Evolutionary conservation across 2,329 filamentous ascomycete species (phyloP).

Genomic region (Talaromyces sp.): DNA sequence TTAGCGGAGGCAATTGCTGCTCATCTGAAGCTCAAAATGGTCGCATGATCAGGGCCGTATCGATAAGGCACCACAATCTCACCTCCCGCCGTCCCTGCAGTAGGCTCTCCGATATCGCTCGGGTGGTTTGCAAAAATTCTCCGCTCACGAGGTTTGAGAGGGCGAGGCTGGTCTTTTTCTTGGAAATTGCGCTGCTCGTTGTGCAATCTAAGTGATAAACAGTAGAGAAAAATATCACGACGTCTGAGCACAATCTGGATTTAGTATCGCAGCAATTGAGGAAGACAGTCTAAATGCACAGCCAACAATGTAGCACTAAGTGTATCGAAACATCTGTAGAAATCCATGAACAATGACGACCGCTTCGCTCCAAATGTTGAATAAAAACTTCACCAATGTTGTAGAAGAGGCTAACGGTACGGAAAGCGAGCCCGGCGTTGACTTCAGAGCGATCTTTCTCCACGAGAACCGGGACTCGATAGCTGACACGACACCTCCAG

Average conservation of each 20-base stretch:
- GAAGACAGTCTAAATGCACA: background rate
- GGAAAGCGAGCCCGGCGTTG: background rate
- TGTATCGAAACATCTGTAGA: background rate
- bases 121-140: background rate
- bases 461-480: background rate
- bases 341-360: background rate
- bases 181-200: background rate
- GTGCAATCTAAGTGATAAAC: background rate
- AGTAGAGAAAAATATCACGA: background rate
- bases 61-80: background rate
- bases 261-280: background rate
- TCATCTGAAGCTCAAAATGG: background rate
- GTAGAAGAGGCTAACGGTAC: background rate
- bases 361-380: background rate
- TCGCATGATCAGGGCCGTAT: background rate
- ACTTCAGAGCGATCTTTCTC: background rate
- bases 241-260: background rate
- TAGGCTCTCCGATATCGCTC: slow-evolving; percentile 7
- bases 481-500: background rate
- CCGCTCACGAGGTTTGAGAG: no score
- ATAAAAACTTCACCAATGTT: background rate
- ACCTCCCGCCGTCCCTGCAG: background rate
- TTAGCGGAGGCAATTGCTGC: background rate
- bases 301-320: background rate
- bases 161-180: background rate